Percentiles rank a stretch among this genome's conserved stretches.
Evolutionary conservation across 208 protist species (phyloP).

Genomic region (Leishmania martiniquensis): DNA sequence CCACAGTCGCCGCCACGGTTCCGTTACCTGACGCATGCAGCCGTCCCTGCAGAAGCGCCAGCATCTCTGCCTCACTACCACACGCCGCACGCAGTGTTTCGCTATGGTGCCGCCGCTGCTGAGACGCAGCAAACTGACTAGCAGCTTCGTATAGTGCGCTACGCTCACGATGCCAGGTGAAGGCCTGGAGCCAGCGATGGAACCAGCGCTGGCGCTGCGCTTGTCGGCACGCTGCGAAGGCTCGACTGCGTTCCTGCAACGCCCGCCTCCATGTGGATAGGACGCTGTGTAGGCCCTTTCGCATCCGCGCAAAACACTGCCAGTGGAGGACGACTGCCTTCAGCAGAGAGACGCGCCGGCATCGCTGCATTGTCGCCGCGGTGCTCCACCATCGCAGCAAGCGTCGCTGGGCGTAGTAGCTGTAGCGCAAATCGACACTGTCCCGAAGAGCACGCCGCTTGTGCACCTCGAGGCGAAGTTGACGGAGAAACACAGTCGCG

Average conservation of each 20-base stretch:
- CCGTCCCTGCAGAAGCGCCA: constrained; percentile 19
- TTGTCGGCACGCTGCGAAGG: constrained; percentile 6
- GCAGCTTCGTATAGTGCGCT: constrained; percentile 22
- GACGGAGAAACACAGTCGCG: constrained; percentile 58
- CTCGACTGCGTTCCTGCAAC: constrained; percentile 22
- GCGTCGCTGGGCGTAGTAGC: constrained; percentile 63
- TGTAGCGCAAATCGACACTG: constrained; percentile 55
- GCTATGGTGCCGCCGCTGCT: background rate
- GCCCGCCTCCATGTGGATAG: constrained; percentile 16
- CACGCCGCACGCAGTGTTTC: background rate
- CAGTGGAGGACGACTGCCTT: constrained; percentile 27
- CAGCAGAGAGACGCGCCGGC: constrained; percentile 6
- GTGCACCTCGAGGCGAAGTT: constrained; percentile 53
- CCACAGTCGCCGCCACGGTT: constrained; percentile 17
- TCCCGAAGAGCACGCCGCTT: constrained; percentile 27
- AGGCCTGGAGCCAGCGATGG: constrained; percentile 27
- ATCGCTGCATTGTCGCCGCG: constrained; percentile 5
- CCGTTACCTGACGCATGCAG: background rate
- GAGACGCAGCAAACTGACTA: constrained; percentile 13
- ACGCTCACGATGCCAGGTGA: constrained; percentile 27
- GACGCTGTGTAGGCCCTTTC: background rate
- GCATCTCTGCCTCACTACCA: background rate
- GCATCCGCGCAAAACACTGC: constrained; percentile 18
- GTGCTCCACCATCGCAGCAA: constrained; percentile 40
- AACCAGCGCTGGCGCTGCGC: constrained; percentile 26